Base-by-base conservation (phyloP, 371 early-diverging fungal genomes). In the Mucor circinelloides region DNA sequence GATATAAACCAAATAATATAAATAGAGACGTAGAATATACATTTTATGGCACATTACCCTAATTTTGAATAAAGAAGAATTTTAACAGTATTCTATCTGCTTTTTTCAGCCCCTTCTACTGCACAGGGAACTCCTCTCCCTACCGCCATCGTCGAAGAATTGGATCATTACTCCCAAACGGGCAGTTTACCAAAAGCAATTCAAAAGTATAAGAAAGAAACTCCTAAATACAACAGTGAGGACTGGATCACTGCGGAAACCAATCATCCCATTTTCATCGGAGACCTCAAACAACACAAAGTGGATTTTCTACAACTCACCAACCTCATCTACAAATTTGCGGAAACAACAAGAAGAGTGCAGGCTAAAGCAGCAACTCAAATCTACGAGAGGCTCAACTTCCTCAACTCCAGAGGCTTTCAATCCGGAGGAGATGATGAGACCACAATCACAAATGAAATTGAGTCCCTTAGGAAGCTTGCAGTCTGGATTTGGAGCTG, bases 401-500 rank as follows among this genome's bases (percentile, higher is more conserved):
- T 3, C 3, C 15, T 0, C 31, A 15, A 1, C 7, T 50, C n/a
- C 32, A 38, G 40, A n/a, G n/a, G 0, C 9, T 46, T 46, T 21
- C 34, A 25, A 7, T 10, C 19, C 9, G 25, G 6, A 5, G n/a
- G n/a, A n/a, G n/a, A n/a, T n/a, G 55, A 42, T 44, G 55, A 28
- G 19, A 12, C n/a, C 42, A 30, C 55, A 7, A 34, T 69, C n/a
- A 13, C 32, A 6, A 25, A 46, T 13, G 31, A 57, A 3, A n/a
- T 52, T 5, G 44, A 65, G 27, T 28, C 54, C 48, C 10, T 36
- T 19, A 5, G 13, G 32, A 19, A 40, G 28, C 60, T 70, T 5
- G 65, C 65, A 25, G 38, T 60, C 6, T 64, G 69, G 69, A 10
- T 69, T 42, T 27, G 60, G 27, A 19, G 5, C 36, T 17, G 69